These are phyloP conservation scores for Podaxis rugospora DNA, from an alignment of 768 basidiomycete species.

Conservation along the genomic window DNA sequence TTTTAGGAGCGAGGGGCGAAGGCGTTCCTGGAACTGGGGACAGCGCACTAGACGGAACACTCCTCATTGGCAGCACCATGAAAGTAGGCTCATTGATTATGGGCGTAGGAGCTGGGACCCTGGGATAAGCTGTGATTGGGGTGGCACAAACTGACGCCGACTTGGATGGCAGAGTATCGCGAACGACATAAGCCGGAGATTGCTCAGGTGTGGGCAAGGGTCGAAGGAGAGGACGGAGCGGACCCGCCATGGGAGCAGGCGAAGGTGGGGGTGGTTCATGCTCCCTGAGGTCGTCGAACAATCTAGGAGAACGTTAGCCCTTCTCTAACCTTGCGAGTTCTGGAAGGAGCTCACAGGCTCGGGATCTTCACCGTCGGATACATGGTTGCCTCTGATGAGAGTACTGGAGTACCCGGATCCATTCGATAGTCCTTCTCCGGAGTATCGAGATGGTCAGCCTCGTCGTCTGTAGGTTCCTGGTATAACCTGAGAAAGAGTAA, in stretches of 20 bases:
- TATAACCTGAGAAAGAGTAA: not conserved
- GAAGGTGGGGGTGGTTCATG: conserved; percentile 25
- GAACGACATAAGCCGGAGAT: conserved; percentile 31
- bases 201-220: conserved; percentile 45
- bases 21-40: conserved; percentile 29
- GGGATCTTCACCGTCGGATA: not conserved
- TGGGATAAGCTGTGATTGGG: conserved; percentile 25
- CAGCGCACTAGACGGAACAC: conserved; percentile 13
- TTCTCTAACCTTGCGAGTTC: not conserved
- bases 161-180: conserved; percentile 14
- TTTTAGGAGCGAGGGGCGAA: conserved; percentile 44
- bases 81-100: conserved; percentile 17
- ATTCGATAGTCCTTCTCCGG: not conserved
- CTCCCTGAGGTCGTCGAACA: conserved; percentile 34
- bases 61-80: conserved; percentile 7
- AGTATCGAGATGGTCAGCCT: not conserved
- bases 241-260: conserved; percentile 32
- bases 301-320: conserved; percentile 33
- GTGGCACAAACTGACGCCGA: conserved; percentile 16
- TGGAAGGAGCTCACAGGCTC: not conserved
- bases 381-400: not conserved
- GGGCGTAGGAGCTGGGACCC: conserved; percentile 25
- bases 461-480: conserved; percentile 4
- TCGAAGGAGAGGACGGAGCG: conserved; percentile 46
- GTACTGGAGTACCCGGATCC: not conserved